These are phyloP conservation scores for Entophlyctis helioformis DNA, from an alignment of 192 early-diverging fungal genomes.

Conservation along the genomic window DNA sequence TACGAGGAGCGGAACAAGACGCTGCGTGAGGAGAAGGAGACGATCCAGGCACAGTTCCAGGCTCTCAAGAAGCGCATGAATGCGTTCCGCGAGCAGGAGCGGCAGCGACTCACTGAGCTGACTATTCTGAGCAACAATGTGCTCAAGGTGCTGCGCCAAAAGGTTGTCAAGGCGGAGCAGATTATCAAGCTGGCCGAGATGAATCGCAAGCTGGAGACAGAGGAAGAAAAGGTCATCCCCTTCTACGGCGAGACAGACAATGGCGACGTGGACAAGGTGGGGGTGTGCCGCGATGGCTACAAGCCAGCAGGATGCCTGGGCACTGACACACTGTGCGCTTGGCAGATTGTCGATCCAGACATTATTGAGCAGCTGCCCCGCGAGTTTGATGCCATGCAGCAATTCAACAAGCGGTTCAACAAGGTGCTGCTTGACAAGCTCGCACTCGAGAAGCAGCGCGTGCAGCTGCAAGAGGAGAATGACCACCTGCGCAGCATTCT, in stretches of 20 bases:
- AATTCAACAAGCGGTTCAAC: conserved; percentile 52
- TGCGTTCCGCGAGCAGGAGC: conserved; percentile 36
- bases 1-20: conserved; percentile 35
- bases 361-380: conserved; percentile 28
- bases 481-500: conserved; percentile 31
- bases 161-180: conserved; percentile 44
- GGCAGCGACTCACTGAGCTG: conserved; percentile 31
- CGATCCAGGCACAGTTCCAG: conserved; percentile 43
- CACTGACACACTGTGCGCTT: no score
- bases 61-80: conserved; percentile 42
- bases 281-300: no score
- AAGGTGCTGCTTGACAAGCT: conserved; percentile 38
- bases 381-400: conserved; percentile 38
- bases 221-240: conserved; percentile 40
- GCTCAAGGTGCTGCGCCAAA: conserved; percentile 29
- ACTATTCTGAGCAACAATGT: conserved; percentile 31
- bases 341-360: conserved; percentile 5
- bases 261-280: no score
- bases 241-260: conserved; percentile 30
- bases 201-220: conserved; percentile 51
- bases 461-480: conserved; percentile 36
- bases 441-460: conserved; percentile 30
- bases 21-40: conserved; percentile 39
- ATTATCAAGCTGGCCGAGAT: conserved; percentile 52
- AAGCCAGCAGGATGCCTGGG: no score